Conservation (phyloP, 805 yeast genomes). For the Sugiyamaella smithiae region DNA sequence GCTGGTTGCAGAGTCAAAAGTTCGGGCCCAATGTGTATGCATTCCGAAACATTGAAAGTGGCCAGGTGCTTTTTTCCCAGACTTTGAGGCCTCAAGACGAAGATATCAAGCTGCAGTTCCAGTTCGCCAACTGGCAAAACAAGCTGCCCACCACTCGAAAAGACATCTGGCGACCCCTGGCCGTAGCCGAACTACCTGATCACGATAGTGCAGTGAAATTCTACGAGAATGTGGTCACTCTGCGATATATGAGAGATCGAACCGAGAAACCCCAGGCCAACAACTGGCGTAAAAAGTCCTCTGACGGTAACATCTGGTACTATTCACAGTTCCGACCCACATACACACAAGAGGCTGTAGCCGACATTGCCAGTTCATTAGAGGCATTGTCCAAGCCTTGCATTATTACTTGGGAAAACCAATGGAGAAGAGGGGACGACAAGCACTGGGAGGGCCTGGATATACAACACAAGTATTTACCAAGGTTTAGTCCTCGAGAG, state of each 20-base stretch:
- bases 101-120: conserved; percentile 66
- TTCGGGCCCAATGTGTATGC: conserved; percentile 81
- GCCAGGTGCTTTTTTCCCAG: conserved; percentile 88
- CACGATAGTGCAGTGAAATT: conserved; percentile 69
- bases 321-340: conserved; percentile 88
- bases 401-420: conserved; percentile 71
- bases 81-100: conserved; percentile 52
- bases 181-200: conserved; percentile 65
- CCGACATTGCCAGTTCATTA: conserved; percentile 71
- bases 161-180: conserved; percentile 89
- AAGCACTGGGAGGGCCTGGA: conserved; percentile 55
- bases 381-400: conserved; percentile 49
- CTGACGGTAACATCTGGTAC: conserved; percentile 80
- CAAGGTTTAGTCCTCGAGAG: conserved; percentile 25
- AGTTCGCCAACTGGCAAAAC: conserved; percentile 87
- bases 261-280: conserved; percentile 56
- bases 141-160: conserved; percentile 73
- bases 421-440: conserved; percentile 83
- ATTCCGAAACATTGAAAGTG: conserved; percentile 81
- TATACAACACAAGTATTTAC: conserved; percentile 23
- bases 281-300: conserved; percentile 65
- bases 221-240: conserved; percentile 67
- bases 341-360: conserved; percentile 85
- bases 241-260: conserved; percentile 71
- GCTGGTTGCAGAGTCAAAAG: conserved; percentile 56